Conservation (phyloP, 257 asterid species). For the Marsdenia floribunda region DNA sequence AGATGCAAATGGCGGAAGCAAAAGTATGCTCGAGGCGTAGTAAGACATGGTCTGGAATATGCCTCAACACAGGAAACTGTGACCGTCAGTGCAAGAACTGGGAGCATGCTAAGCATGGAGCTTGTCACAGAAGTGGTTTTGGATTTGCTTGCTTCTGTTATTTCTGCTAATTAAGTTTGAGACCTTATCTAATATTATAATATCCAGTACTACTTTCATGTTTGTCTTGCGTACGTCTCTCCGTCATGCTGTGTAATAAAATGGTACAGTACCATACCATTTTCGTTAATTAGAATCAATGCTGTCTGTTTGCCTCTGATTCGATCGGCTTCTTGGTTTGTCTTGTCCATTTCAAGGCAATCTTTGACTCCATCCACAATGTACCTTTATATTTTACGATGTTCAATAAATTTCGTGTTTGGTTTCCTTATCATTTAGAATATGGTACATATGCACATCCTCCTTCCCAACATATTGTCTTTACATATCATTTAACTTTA, state of each 20-base stretch:
- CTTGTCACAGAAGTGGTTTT: slow-evolving; percentile 27
- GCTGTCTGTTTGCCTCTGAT: neutral
- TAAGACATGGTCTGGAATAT: slow-evolving; percentile 31
- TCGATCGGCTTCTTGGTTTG: neutral
- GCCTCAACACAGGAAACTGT: slow-evolving; percentile 25
- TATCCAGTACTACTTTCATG: no score
- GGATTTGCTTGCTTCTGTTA: slow-evolving; percentile 44
- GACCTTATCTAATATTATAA: no score
- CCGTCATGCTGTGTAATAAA: neutral
- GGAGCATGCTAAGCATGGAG: slow-evolving; percentile 37
- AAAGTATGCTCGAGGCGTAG: slow-evolving; percentile 27
- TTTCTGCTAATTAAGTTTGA: slow-evolving; percentile 11
- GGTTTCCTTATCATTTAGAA: neutral
- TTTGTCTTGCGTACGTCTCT: neutral
- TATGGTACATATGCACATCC: no score
- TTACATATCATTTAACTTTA: no score
- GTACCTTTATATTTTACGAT: neutral
- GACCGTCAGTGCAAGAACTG: slow-evolving; percentile 34
- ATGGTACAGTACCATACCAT: neutral
- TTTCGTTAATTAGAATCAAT: no score
- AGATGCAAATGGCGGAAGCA: slow-evolving; percentile 27
- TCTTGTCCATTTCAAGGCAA: neutral
- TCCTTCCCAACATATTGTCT: no score
- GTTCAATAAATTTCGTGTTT: neutral
- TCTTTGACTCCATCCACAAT: neutral